Percentiles rank a stretch among this genome's conserved stretches.
These are phyloP conservation scores for Pythium biforme DNA, from an alignment of 352 stramenopile species.

Conservation along the genomic window DNA sequence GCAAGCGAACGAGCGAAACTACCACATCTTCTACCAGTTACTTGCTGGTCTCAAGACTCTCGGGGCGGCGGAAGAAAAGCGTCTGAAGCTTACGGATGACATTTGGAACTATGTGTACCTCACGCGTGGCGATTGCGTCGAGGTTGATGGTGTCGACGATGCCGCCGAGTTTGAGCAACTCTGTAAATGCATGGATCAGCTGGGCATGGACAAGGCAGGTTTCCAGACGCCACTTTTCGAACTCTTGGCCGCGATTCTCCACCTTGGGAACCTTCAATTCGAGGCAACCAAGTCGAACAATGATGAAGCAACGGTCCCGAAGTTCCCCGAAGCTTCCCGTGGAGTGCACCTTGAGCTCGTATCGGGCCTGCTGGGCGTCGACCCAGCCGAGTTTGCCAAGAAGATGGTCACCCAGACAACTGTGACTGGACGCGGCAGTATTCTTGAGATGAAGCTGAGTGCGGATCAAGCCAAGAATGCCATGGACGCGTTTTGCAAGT, in stretches of 20 bases:
- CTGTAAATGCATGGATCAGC: conserved; percentile 54
- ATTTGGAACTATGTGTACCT: conserved; percentile 77
- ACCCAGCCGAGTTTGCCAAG: conserved; percentile 58
- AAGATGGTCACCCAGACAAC: conserved; percentile 87
- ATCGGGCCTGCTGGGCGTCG: conserved; percentile 51
- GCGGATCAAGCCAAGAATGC: conserved; percentile 75
- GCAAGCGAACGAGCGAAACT: conserved; percentile 74
- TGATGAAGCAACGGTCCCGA: conserved; percentile 39
- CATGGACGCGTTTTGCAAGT: conserved; percentile 85
- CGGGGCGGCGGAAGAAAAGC: conserved; percentile 17
- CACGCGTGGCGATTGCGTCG: conserved; percentile 70
- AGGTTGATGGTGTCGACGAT: conserved; percentile 75
- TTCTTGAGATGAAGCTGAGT: conserved; percentile 73
- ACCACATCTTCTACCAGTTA: conserved; percentile 84
- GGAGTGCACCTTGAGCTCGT: conserved; percentile 64
- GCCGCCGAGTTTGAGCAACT: conserved; percentile 70
- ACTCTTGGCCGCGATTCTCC: conserved; percentile 63
- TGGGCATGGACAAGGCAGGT: conserved; percentile 57
- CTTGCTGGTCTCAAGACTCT: conserved; percentile 47
- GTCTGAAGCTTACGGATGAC: conserved; percentile 24
- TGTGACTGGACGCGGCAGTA: conserved; percentile 67
- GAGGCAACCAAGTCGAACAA: conserved; percentile 27
- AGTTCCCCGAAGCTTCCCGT: conserved; percentile 52
- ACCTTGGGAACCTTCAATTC: conserved; percentile 72
- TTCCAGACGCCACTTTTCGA: conserved; percentile 78